phyloP scores from a whole-genome alignment of 2,329 filamentous ascomycete species.

The Alternaria dauci region DNA sequence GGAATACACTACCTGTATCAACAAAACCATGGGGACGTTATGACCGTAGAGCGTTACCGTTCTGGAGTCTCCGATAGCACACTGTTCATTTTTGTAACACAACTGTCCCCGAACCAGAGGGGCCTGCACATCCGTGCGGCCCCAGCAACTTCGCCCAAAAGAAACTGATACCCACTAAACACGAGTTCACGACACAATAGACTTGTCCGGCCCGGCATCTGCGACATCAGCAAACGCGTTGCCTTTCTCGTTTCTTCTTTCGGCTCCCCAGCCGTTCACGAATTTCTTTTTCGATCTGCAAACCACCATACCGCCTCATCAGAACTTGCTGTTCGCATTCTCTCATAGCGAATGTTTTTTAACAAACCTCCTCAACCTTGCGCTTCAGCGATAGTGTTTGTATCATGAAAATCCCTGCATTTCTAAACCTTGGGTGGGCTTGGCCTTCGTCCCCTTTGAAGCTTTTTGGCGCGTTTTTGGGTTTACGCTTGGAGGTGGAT shows the following conservation, averaged over 20 bases:
- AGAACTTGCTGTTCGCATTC: conserved; percentile 3
- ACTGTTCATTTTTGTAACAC: conserved; percentile 30
- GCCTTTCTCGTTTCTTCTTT: conserved; percentile 4
- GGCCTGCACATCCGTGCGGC: conserved; percentile 16
- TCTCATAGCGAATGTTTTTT: conserved; percentile 7
- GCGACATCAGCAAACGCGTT: conserved; percentile 13
- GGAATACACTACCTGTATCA: conserved; percentile 29
- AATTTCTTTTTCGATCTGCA: conserved; percentile 29
- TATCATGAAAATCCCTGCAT: conserved; percentile 10
- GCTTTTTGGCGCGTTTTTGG: conserved; percentile 1
- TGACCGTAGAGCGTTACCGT: conserved; percentile 34
- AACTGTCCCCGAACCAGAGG: conserved; percentile 24
- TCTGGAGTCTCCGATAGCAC: conserved; percentile 27
- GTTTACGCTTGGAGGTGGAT: conserved; percentile 12
- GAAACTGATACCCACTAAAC: conserved; percentile 49
- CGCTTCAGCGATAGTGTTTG: conserved; percentile 14
- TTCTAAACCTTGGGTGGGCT: neutral
- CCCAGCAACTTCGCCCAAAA: conserved; percentile 34
- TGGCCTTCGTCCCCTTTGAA: conserved; percentile 11
- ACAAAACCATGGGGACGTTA: conserved; percentile 38
- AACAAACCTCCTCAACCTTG: neutral
- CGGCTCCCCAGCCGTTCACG: conserved; percentile 37
- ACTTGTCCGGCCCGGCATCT: conserved; percentile 27
- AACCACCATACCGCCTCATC: conserved; percentile 3
- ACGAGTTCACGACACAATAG: conserved; percentile 50